Conservation (phyloP, 2,329 filamentous ascomycete species). For the Pyrenophora tritici-repentis region DNA sequence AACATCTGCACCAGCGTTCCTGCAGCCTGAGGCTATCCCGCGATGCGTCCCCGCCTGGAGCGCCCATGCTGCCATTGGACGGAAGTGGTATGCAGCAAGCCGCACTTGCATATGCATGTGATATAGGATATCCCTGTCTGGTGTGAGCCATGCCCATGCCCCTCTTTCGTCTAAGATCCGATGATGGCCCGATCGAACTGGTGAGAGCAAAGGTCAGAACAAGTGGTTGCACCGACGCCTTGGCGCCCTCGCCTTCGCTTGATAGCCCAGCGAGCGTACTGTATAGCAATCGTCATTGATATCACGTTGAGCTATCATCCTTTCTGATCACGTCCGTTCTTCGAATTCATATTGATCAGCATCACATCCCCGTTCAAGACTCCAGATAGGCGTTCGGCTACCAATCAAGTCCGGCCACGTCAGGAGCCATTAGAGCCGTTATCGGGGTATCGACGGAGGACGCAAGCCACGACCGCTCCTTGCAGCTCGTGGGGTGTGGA, state of each 20-base stretch:
- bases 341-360: constrained; percentile 15
- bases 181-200: constrained; percentile 31
- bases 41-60: constrained; percentile 33
- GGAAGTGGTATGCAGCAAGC: constrained; percentile 41
- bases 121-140: constrained; percentile 39
- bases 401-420: constrained; percentile 48
- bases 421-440: constrained; percentile 44
- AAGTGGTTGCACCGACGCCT: constrained; percentile 28
- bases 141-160: constrained; percentile 24
- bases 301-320: neutral
- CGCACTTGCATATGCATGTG: constrained; percentile 48
- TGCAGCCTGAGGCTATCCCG: constrained; percentile 46
- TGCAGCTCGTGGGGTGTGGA: constrained; percentile 36
- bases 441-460: constrained; percentile 40
- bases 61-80: constrained; percentile 30
- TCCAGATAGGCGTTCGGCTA: constrained; percentile 32
- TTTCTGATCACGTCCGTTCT: constrained; percentile 4
- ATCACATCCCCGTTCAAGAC: constrained; percentile 29
- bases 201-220: constrained; percentile 19
- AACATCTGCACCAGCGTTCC: constrained; percentile 35
- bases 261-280: constrained; percentile 1
- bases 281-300: neutral
- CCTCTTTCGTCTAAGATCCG: constrained; percentile 24
- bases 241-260: constrained; percentile 8
- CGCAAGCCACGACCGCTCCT: constrained; percentile 44